phyloP scores from a whole-genome alignment of 768 basidiomycete genomes.

The Pleurotus sapidus region DNA sequence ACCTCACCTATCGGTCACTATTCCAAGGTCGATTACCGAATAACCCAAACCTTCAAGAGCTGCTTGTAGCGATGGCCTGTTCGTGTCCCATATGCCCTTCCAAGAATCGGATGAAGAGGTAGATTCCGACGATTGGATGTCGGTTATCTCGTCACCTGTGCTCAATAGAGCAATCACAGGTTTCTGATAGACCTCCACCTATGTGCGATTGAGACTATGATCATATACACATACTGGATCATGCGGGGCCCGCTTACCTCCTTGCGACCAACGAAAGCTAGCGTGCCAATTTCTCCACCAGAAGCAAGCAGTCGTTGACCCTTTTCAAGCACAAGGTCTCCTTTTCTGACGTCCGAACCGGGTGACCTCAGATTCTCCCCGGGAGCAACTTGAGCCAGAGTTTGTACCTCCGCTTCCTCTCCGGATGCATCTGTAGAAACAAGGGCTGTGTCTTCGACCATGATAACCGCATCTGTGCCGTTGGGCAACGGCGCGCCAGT shows the following conservation, averaged over 20 bases:
- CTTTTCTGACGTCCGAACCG: constrained; percentile 70
- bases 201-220: not conserved
- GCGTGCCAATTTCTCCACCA: constrained; percentile 83
- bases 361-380: constrained; percentile 74
- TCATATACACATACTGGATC: not conserved
- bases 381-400: constrained; percentile 53
- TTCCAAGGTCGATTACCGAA: constrained; percentile 75
- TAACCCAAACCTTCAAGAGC: constrained; percentile 73
- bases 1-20: constrained; percentile 70
- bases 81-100: constrained; percentile 84
- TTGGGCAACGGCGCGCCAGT: constrained; percentile 80
- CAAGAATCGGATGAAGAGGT: constrained; percentile 37
- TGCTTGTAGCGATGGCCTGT: constrained; percentile 74
- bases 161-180: constrained; percentile 80
- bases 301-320: constrained; percentile 59
- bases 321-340: constrained; percentile 62
- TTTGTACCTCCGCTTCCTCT: constrained; percentile 74
- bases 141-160: constrained; percentile 81
- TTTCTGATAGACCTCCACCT: constrained; percentile 71
- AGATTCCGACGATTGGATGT: constrained; percentile 45
- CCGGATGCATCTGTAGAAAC: constrained; percentile 46
- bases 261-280: constrained; percentile 74
- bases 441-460: constrained; percentile 90
- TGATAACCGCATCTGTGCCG: constrained; percentile 78
- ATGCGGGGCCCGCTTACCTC: constrained; percentile 42